Conservation (phyloP, 1,139 yeast species). For the Scheffersomyces titani region DNA sequence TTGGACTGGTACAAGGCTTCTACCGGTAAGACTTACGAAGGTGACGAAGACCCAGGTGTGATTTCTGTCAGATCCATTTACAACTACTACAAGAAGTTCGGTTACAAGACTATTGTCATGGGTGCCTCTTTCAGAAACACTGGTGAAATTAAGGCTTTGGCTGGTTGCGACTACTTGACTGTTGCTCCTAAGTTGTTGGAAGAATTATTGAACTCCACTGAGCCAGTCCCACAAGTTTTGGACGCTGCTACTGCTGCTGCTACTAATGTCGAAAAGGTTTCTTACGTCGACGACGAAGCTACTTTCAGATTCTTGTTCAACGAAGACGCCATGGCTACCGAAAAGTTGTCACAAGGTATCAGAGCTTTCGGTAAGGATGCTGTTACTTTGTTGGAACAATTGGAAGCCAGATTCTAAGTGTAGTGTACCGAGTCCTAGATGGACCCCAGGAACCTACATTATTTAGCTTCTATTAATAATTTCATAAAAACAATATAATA, state of each 20-base stretch:
- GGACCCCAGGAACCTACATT: neutral
- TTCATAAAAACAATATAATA: neutral
- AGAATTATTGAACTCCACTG: conserved; percentile 79
- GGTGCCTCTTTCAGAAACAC: conserved; percentile 99
- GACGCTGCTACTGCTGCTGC: conserved; percentile 60
- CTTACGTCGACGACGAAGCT: conserved; percentile 84
- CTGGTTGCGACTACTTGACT: conserved; percentile 97
- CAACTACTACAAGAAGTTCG: conserved; percentile 98
- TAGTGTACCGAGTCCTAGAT: neutral
- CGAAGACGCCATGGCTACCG: conserved; percentile 99
- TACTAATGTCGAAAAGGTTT: conserved; percentile 65
- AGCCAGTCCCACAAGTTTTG: conserved; percentile 76
- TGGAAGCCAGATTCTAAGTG: conserved; percentile 69
- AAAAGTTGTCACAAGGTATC: conserved; percentile 97
- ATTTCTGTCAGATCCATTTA: conserved; percentile 80
- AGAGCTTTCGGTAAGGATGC: conserved; percentile 96
- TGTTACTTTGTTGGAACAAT: conserved; percentile 73
- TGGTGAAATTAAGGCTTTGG: conserved; percentile 95
- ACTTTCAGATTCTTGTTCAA: conserved; percentile 87
- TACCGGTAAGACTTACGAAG: conserved; percentile 84
- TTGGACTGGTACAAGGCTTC: conserved; percentile 97
- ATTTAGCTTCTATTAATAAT: neutral
- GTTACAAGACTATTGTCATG: conserved; percentile 97
- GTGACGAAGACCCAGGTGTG: conserved; percentile 94
- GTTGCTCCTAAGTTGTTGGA: conserved; percentile 93